Percentiles rank a stretch among this genome's conserved stretches.
phyloP scores from a whole-genome alignment of 179 eudicot genomes.

The Corrigiola litoralis region DNA sequence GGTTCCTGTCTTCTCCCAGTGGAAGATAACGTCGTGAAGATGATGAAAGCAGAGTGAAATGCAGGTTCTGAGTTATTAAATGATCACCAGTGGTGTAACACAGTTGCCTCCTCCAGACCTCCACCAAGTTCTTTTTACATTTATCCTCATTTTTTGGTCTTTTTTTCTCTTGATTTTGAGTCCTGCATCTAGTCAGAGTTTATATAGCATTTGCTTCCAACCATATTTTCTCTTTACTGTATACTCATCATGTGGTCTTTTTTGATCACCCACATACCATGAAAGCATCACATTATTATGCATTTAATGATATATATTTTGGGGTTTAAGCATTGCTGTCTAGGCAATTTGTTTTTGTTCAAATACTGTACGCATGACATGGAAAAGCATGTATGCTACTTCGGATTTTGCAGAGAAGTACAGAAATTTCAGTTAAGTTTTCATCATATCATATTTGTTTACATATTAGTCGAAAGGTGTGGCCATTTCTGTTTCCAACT shows the following conservation, averaged over 20 bases:
- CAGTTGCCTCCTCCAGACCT: slow-evolving; percentile 14
- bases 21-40: slow-evolving; percentile 8
- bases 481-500: background rate
- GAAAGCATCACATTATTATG: slow-evolving; percentile 31
- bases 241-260: slow-evolving; percentile 32
- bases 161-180: slow-evolving; percentile 14
- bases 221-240: slow-evolving; percentile 28
- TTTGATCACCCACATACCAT: slow-evolving; percentile 31
- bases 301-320: slow-evolving; percentile 23
- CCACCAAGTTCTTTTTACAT: slow-evolving; percentile 1
- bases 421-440: slow-evolving; percentile 11
- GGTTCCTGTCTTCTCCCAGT: slow-evolving; percentile 12
- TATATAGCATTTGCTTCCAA: slow-evolving; percentile 25
- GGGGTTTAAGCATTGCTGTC: slow-evolving; percentile 20
- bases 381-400: slow-evolving; percentile 16
- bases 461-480: background rate
- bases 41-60: slow-evolving; percentile 7
- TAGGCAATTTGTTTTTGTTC: slow-evolving; percentile 23
- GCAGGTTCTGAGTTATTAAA: slow-evolving; percentile 13
- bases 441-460: too few species aligned
- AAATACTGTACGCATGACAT: slow-evolving; percentile 20
- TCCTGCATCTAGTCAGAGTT: slow-evolving; percentile 28
- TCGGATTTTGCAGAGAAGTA: slow-evolving; percentile 21
- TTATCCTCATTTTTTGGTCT: slow-evolving; percentile 9
- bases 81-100: slow-evolving; percentile 22